Percentiles rank a stretch among this genome's conserved stretches.
Evolutionary conservation across 768 basidiomycete genomes (phyloP).

Genomic region (Exidia glandulosa): DNA sequence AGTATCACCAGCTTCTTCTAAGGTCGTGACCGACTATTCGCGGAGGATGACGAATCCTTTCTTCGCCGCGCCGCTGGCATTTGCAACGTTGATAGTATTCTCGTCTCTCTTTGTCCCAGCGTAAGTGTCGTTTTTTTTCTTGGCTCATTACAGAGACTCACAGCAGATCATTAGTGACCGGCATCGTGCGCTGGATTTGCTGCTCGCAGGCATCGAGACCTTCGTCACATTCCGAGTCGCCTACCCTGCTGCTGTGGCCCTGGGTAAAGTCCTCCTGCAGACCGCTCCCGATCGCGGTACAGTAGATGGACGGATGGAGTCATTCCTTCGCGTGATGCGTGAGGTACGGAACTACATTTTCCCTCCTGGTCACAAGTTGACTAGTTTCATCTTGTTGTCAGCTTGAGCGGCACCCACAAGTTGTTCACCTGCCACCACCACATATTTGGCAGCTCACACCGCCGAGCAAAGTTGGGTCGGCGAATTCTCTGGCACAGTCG

Average conservation of each 20-base stretch:
- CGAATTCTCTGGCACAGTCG: constrained; percentile 7
- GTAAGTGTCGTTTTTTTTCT: constrained; percentile 29
- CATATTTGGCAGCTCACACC: constrained; percentile 83
- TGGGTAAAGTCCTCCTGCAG: constrained; percentile 81
- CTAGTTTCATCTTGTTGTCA: constrained; percentile 16
- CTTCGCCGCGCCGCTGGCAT: constrained; percentile 49
- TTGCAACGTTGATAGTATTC: constrained; percentile 42
- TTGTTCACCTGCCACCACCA: constrained; percentile 72
- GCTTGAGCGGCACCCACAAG: constrained; percentile 78
- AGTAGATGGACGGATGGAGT: constrained; percentile 61
- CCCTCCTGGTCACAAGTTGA: constrained; percentile 2
- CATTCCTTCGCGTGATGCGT: constrained; percentile 67
- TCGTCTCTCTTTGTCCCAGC: constrained; percentile 43
- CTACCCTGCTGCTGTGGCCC: constrained; percentile 71
- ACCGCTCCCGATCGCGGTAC: constrained; percentile 66
- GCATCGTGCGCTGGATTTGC: constrained; percentile 70
- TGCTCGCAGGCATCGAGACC: constrained; percentile 69
- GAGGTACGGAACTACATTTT: constrained; percentile 41
- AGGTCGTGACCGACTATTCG: not conserved
- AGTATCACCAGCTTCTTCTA: not conserved
- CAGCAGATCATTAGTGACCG: constrained; percentile 25
- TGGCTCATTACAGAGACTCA: not conserved
- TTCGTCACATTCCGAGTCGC: constrained; percentile 72
- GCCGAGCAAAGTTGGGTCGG: constrained; percentile 8
- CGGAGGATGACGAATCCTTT: constrained; percentile 57